Evolutionary conservation across 441 rosid genomes (phyloP), one percentile per base, ranked within the genome.

Genomic region (Lepidium campestre): DNA sequence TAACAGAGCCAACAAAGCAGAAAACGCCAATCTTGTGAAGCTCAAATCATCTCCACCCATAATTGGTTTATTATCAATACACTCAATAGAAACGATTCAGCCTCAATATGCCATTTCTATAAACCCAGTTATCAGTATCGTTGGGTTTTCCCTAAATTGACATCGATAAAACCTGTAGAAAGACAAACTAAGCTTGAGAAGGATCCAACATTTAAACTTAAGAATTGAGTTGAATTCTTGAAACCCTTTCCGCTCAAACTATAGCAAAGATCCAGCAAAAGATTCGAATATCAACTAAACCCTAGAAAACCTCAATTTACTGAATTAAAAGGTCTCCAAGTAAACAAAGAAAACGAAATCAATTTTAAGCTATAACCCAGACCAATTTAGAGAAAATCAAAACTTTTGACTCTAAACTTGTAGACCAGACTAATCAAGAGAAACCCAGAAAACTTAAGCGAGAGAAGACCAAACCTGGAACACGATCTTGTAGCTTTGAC

Each of bases 1-100:
- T 62, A 85, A 75, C 25, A 86, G 23, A 76, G 70, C 45, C 31
- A 80, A 65, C 36, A 75, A 46, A 64, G 78, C 18, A 65, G 67
- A 56, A 40, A 66, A 71, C 84, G 69, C 81, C 73, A 67, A 59
- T 61, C 64, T 67, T 47, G 40, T 50, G 11, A 47, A 67, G 31
- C 73, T 67, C 40, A 57, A 61, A 60, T 55, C 60, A 45, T 35
- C 29, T 73, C 72, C 31, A 73, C 47, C 58, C 77, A 73, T 67
- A 3, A 34, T 52, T 65, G 65, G 37, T 49, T 19, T 48, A 48
- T 17, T 14, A 20, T 22, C 29, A 42, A 68, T 54, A 58, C 20
- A 27, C 44, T 27, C 58, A 58, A 41, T 40, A 40, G 20, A 8
- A 25, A 59, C 40, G 60, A 29, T 17, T 29, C 40, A 22, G 52